phyloP scores from a whole-genome alignment of 1,139 yeast species.

The Debaryomyces sp. region DNA sequence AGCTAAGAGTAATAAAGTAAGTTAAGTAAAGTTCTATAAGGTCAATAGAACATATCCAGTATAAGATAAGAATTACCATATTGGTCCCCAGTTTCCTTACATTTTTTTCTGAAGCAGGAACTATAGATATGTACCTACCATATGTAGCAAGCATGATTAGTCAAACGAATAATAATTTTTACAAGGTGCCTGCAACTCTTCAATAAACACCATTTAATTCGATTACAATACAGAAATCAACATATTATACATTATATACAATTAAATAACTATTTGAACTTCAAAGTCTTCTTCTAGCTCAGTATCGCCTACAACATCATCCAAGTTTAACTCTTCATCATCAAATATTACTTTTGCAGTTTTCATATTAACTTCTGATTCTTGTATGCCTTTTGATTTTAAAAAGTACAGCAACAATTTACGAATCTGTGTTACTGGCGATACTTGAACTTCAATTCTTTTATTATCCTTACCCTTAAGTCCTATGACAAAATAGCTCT shows the following conservation, averaged over 20 bases:
- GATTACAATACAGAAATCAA: neutral
- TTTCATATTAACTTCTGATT: constrained; percentile 21
- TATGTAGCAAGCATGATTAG: no score
- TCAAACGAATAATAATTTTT: no score
- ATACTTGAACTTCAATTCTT: constrained; percentile 60
- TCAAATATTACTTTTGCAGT: constrained; percentile 63
- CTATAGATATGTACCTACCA: no score
- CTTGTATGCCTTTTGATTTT: constrained; percentile 34
- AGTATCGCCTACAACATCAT: constrained; percentile 59
- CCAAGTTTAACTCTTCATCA: constrained; percentile 62
- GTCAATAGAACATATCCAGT: no score
- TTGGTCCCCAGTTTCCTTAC: no score
- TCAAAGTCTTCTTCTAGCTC: constrained; percentile 83
- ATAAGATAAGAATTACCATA: no score
- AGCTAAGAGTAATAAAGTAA: no score
- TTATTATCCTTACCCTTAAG: constrained; percentile 67
- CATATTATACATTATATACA: constrained; percentile 2
- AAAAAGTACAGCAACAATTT: constrained; percentile 57
- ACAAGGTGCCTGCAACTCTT: no score
- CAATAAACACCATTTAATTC: no score
- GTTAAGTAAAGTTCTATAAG: no score
- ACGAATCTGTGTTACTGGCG: constrained; percentile 52
- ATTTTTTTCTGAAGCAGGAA: no score
- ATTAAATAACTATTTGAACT: constrained; percentile 38
- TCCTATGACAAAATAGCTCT: constrained; percentile 53